Evolutionary conservation across 2,329 filamentous ascomycete species (phyloP).

Genomic region (Botrytis galanthina): DNA sequence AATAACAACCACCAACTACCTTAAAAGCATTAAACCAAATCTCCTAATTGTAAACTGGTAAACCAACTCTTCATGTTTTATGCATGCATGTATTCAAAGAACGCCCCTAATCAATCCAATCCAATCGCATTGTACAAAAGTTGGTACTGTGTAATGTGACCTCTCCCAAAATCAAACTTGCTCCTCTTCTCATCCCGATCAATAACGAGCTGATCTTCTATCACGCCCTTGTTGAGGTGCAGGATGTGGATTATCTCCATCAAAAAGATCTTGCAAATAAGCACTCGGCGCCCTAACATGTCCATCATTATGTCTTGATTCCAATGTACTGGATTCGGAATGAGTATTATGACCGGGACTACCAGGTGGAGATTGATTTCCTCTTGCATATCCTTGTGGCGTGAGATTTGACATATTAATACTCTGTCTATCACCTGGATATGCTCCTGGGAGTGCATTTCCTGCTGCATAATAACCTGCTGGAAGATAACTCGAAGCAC

Average conservation of each 20-base stretch:
- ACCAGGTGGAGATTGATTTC: slow-evolving; percentile 53
- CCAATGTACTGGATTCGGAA: slow-evolving; percentile 59
- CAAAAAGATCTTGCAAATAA: slow-evolving; percentile 86
- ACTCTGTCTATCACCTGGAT: slow-evolving; percentile 41
- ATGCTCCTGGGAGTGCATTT: slow-evolving; percentile 35
- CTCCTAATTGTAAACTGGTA: neutral
- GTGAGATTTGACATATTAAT: slow-evolving; percentile 60
- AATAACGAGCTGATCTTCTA: slow-evolving; percentile 2
- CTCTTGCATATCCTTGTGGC: slow-evolving; percentile 47
- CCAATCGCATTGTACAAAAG: slow-evolving; percentile 7
- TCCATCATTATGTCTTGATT: slow-evolving; percentile 57
- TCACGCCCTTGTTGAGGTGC: slow-evolving; percentile 6
- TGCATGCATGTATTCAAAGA: slow-evolving; percentile 3
- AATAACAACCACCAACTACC: slow-evolving; percentile 3
- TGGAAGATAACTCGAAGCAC: slow-evolving; percentile 79
- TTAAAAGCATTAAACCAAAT: neutral
- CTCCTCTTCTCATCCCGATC: neutral
- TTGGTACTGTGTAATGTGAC: neutral
- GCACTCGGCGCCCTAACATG: slow-evolving; percentile 77
- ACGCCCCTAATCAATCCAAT: slow-evolving; percentile 3
- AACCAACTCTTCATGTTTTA: slow-evolving; percentile 6
- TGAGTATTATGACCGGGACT: slow-evolving; percentile 49
- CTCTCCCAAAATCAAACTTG: neutral
- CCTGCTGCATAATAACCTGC: slow-evolving; percentile 86
- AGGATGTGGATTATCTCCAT: slow-evolving; percentile 44